Evolutionary conservation across 2,329 filamentous ascomycete genomes (phyloP).

Genomic region (Fusarium multiceps): DNA sequence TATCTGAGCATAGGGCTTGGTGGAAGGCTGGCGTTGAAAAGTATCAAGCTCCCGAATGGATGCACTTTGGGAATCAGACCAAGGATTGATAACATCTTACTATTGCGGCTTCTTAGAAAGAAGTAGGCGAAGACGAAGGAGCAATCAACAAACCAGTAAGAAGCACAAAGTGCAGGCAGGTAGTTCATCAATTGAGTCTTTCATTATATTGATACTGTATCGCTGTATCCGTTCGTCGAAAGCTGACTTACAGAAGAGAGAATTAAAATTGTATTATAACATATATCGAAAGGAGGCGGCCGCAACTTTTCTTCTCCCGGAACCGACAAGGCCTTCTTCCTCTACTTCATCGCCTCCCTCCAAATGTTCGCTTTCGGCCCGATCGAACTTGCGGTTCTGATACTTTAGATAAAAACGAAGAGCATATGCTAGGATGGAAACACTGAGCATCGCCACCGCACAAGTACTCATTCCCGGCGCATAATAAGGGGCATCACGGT

Average conservation of each 20-base stretch:
- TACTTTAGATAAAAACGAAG: conserved; percentile 65
- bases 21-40: conserved; percentile 52
- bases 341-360: conserved; percentile 47
- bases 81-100: not conserved
- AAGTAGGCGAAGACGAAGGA: not conserved
- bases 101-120: not conserved
- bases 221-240: not conserved
- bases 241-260: not conserved
- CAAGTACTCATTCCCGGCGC: conserved; percentile 71
- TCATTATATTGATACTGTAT: not conserved
- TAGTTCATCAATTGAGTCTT: conserved; percentile 21
- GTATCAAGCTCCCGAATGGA: conserved; percentile 50
- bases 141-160: conserved; percentile 25
- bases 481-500: conserved; percentile 70
- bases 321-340: conserved; percentile 55
- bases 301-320: conserved; percentile 38
- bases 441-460: conserved; percentile 70
- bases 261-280: conserved; percentile 49
- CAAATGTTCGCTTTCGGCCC: conserved; percentile 45
- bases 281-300: conserved; percentile 59
- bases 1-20: conserved; percentile 47
- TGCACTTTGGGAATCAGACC: conserved; percentile 42
- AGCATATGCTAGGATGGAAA: conserved; percentile 65
- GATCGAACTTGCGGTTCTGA: conserved; percentile 61
- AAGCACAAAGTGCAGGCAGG: conserved; percentile 13